Evolutionary conservation across 345 rosid species (phyloP).

Genomic region (Turnera subulata): DNA sequence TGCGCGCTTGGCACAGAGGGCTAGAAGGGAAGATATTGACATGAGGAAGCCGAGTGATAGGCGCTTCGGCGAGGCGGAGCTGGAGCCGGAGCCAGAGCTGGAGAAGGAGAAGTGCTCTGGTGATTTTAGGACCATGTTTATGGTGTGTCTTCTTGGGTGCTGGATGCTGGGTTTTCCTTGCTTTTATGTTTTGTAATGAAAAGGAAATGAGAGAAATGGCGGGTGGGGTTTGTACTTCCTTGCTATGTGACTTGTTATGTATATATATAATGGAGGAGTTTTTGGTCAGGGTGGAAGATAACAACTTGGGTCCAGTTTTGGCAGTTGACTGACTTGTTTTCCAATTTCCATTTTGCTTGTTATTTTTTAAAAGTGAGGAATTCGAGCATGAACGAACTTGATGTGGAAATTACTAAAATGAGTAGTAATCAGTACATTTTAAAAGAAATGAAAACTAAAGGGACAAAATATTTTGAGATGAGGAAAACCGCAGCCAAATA

Average conservation of each 20-base stretch:
- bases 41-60: slow-evolving; percentile 32
- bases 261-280: neutral
- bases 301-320: too few relatives aligned
- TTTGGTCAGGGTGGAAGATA: neutral
- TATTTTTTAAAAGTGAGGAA: too few relatives aligned
- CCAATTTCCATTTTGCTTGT: neutral
- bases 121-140: slow-evolving; percentile 27
- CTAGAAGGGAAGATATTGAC: slow-evolving; percentile 39
- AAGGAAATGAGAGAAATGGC: neutral
- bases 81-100: neutral
- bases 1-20: slow-evolving; percentile 56
- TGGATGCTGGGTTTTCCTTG: too few relatives aligned
- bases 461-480: too few relatives aligned
- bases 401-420: too few relatives aligned
- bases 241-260: too few relatives aligned
- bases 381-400: too few relatives aligned
- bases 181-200: neutral
- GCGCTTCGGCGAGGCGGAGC: slow-evolving; percentile 26
- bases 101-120: slow-evolving; percentile 23
- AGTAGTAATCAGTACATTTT: too few relatives aligned
- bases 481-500: too few relatives aligned
- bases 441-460: too few relatives aligned
- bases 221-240: slow-evolving; percentile 5
- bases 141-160: neutral
- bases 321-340: slow-evolving; percentile 12